Base-by-base conservation (phyloP, 441 rosid genomes). In the Populus trichocarpa region DNA sequence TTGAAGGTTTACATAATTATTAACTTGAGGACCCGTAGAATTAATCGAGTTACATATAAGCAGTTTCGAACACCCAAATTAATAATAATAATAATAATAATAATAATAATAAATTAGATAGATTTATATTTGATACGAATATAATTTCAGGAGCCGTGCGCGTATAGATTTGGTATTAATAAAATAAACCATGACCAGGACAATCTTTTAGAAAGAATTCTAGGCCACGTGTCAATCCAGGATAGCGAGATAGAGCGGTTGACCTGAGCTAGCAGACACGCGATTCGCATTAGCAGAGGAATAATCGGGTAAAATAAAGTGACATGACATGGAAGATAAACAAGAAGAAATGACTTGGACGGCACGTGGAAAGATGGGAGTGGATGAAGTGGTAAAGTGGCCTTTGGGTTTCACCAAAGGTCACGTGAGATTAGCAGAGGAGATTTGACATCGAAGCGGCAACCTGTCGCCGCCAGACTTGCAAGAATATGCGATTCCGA, bases 391-490 rank as follows among this genome's bases (percentile, higher is more conserved):
- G 70, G 22, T 26, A n/a, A 78, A 18, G 20, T 14, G 77, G 77
- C 86, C 65, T 78, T 78, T 82, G 59, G 80, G 5, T 42, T 12
- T 68, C 11, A 4, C 69, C 36, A 81, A 78, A 36, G 78, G 89
- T 18, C 86, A 14, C 73, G 61, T 7, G 0, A 53, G 67, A 66
- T 5, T 66, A 66, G 26, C 68, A 18, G 18, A 35, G 11, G 35
- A 11, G 20, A 10, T 53, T 2, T 3, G 32, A 30, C 81, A 83
- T 80, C 83, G 70, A 80, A 57, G 84, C 83, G 85, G 88, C 81
- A 81, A 67, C 74, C 73, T 69, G 84, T 80, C 70, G 85, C 77
- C 83, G 88, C 79, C 71, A 67, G 77, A 69, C 40, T 30, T 59
- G 32, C 28, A 9, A 65, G 23, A 11, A 1, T 46, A 42, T 8